Evolutionary conservation across 2,329 filamentous ascomycete genomes (phyloP).

Genomic region (Calycina marina): DNA sequence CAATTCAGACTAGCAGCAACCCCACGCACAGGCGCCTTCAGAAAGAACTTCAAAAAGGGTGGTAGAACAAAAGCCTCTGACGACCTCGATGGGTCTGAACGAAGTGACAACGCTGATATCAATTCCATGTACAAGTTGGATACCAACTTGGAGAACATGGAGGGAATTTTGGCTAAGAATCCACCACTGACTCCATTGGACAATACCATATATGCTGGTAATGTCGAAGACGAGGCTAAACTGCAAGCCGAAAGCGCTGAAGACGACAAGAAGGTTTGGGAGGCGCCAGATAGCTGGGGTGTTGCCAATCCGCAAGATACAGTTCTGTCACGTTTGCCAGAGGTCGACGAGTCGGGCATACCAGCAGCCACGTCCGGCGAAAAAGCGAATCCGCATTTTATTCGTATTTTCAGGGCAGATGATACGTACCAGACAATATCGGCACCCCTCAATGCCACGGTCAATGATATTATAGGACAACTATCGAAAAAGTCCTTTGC

Average conservation of each 20-base stretch:
- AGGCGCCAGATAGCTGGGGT: slow-evolving; percentile 93
- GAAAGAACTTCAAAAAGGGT: slow-evolving; percentile 49
- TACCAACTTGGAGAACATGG: slow-evolving; percentile 80
- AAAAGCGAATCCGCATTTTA: slow-evolving; percentile 67
- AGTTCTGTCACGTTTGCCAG: slow-evolving; percentile 36
- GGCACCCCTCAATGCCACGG: slow-evolving; percentile 68
- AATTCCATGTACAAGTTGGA: slow-evolving; percentile 59
- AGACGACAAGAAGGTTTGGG: slow-evolving; percentile 49
- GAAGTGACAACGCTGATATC: slow-evolving; percentile 24
- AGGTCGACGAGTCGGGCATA: slow-evolving; percentile 53
- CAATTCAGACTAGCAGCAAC: slow-evolving; percentile 6
- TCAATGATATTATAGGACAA: slow-evolving; percentile 75
- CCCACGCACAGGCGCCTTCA: slow-evolving; percentile 23
- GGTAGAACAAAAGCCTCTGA: slow-evolving; percentile 33
- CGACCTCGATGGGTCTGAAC: slow-evolving; percentile 31
- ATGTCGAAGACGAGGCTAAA: slow-evolving; percentile 28
- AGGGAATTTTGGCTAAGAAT: slow-evolving; percentile 67
- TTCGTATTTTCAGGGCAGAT: slow-evolving; percentile 87
- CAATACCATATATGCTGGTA: slow-evolving; percentile 31
- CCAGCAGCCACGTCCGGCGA: slow-evolving; percentile 53
- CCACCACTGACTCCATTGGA: slow-evolving; percentile 59
- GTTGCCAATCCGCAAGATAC: slow-evolving; percentile 64
- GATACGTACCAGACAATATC: slow-evolving; percentile 90
- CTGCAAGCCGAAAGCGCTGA: slow-evolving; percentile 14
- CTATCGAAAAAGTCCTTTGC: slow-evolving; percentile 90